Evolutionary conservation across 192 early-diverging fungal species (phyloP).

Genomic region (Backusella parvicylindrica): DNA sequence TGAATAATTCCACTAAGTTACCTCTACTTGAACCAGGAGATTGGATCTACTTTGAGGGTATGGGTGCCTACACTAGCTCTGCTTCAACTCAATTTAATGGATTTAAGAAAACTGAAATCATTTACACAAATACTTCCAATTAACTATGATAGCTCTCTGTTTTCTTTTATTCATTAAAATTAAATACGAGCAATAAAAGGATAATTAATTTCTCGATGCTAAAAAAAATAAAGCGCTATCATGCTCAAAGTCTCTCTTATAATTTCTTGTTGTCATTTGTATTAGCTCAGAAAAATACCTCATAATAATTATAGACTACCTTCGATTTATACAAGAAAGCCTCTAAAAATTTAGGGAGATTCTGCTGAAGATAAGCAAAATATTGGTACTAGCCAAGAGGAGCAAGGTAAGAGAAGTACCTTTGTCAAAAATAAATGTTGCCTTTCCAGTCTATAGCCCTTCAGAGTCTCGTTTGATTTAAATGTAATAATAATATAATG

Average conservation of each 20-base stretch:
- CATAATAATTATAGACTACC: too few relatives aligned
- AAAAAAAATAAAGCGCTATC: neutral
- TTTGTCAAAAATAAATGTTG: too few relatives aligned
- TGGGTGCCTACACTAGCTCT: slow-evolving; percentile 97
- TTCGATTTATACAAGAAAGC: too few relatives aligned
- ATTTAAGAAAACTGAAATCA: slow-evolving; percentile 77
- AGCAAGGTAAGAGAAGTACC: too few relatives aligned
- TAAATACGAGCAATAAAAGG: neutral
- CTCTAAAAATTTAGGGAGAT: too few relatives aligned
- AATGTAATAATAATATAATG: too few relatives aligned
- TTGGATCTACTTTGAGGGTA: slow-evolving; percentile 92
- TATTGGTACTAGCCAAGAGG: too few relatives aligned
- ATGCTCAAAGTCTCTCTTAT: neutral
- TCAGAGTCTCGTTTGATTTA: too few relatives aligned
- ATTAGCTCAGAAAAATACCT: too few relatives aligned
- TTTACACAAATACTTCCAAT: slow-evolving; percentile 79
- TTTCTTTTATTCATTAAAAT: neutral
- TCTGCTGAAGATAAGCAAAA: too few relatives aligned
- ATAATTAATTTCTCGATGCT: neutral
- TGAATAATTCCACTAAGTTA: slow-evolving; percentile 60
- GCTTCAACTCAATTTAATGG: slow-evolving; percentile 88
- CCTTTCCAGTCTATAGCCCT: too few relatives aligned
- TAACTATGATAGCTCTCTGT: neutral
- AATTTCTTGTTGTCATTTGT: too few relatives aligned
- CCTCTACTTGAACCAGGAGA: slow-evolving; percentile 90